A percentile compares a stretch with the other conserved stretches of the same genome.
phyloP scores from a whole-genome alignment of 1,284 basidiomycete genomes.

The Tranzscheliella williamsii region DNA sequence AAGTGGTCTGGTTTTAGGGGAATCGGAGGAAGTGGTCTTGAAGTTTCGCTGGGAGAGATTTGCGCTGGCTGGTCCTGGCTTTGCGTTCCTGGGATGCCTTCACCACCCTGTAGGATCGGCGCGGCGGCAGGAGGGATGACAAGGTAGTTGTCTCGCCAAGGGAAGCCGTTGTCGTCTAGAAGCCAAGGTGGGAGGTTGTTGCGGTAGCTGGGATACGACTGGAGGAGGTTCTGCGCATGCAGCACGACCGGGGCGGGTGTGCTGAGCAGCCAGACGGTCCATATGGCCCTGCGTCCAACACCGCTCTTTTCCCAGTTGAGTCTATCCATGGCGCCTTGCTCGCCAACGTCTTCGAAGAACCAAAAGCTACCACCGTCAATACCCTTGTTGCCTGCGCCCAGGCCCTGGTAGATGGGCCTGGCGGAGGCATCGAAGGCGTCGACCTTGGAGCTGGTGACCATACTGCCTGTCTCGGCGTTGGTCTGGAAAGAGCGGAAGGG shows the following conservation, averaged over 20 bases:
- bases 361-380: conserved; percentile 42
- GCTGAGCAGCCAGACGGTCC: conserved; percentile 45
- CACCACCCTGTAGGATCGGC: not conserved
- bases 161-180: conserved; percentile 14
- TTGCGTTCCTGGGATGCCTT: not conserved
- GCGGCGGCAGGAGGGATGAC: not conserved
- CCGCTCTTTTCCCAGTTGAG: conserved; percentile 19
- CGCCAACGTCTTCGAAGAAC: conserved; percentile 43
- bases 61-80: not conserved
- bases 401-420: conserved; percentile 22
- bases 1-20: conserved; percentile 1
- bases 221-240: conserved; percentile 20
- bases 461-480: conserved; percentile 7
- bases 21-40: conserved; percentile 1
- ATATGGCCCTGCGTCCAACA: conserved; percentile 33
- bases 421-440: conserved; percentile 22
- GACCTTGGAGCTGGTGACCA: conserved; percentile 9
- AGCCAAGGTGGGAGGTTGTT: conserved; percentile 23
- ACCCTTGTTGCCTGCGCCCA: conserved; percentile 36
- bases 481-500: conserved; percentile 39
- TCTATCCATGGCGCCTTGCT: conserved; percentile 34
- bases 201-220: conserved; percentile 12
- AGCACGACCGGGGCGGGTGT: conserved; percentile 27
- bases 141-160: conserved; percentile 29
- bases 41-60: not conserved